Base-by-base conservation (phyloP, 2,329 filamentous ascomycete genomes). In the Scorias spongiosa region DNA sequence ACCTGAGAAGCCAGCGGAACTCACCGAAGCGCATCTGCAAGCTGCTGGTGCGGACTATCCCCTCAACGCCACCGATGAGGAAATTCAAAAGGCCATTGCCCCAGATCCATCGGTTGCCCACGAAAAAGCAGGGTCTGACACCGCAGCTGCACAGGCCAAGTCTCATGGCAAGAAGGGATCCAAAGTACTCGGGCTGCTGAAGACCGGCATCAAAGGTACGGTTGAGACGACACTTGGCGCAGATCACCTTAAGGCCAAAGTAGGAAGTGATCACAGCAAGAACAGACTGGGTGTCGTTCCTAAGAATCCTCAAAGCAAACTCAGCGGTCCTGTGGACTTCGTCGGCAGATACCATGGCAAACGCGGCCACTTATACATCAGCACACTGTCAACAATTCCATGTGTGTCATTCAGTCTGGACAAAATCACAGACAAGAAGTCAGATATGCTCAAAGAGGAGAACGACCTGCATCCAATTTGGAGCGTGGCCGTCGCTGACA, bases 241-340 rank as follows among this genome's bases (percentile, higher is more conserved):
- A 1, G 84, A 91, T 59, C 78, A 74, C 28, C 66, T 83, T 10
- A 80, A 80, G 53, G 85, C 85, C 10, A 76, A 75, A 42, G 70
- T 66, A 0, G 68, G 72, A 1, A 77, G 74, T 41, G 63, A 67
- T 10, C 72, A 76, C 38, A 83, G 84, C 1, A 80, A 77, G 54
- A 75, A 86, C 44, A 71, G 84, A 2, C 68, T 88, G 0, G 83
- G 84, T 6, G 82, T 82, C 1, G 67, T 91, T 0, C 74, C 74
- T 1, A 68, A 66, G 8, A 54, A 63, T 26, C 56, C 68, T 2
- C 59, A 64, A 10, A 56, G 66, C 7, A 64, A 70, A 1, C 60
- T 65, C 5, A 62, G 67, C 1, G 84, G 86, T 0, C 86, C 86
- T 0, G 69, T 87, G 0, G 79, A 81, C n/a, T 93, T 91, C 64